Conservation (phyloP, 371 early-diverging fungal species). For the Mucor saturninus region DNA sequence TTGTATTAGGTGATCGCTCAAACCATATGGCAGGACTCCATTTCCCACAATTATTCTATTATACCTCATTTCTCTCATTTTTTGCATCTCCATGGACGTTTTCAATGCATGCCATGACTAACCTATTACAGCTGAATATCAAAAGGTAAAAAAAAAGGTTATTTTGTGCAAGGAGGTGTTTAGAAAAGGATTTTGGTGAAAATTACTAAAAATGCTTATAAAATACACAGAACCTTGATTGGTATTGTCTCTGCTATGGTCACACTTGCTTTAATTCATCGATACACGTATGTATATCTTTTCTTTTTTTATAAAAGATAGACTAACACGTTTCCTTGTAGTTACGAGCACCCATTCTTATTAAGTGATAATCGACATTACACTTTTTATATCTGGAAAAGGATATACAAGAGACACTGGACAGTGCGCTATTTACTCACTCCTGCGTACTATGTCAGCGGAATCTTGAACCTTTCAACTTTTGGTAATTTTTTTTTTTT, state of each 20-base stretch:
- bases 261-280: slow-evolving; percentile 37
- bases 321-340: slow-evolving; percentile 26
- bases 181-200: not conserved
- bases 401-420: slow-evolving; percentile 66
- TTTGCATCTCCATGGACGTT: slow-evolving; percentile 46
- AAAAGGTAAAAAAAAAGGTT: slow-evolving; percentile 9
- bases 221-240: slow-evolving; percentile 1
- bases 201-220: not conserved
- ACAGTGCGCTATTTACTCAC: slow-evolving; percentile 63
- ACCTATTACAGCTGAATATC: not conserved
- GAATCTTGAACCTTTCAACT: slow-evolving; percentile 42
- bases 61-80: slow-evolving; percentile 65
- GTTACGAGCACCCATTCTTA: slow-evolving; percentile 91
- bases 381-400: slow-evolving; percentile 93
- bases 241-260: not conserved
- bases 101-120: not conserved
- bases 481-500: slow-evolving; percentile 26
- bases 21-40: slow-evolving; percentile 87
- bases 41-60: slow-evolving; percentile 90
- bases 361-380: slow-evolving; percentile 96
- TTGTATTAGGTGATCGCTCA: slow-evolving; percentile 87
- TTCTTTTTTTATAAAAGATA: not conserved
- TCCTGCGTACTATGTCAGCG: slow-evolving; percentile 69
- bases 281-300: slow-evolving; percentile 60
- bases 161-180: not conserved